Percentiles rank a stretch among this genome's conserved stretches.
Conservation (phyloP, 2,329 filamentous ascomycete species). For the Aaosphaeria arxii region DNA sequence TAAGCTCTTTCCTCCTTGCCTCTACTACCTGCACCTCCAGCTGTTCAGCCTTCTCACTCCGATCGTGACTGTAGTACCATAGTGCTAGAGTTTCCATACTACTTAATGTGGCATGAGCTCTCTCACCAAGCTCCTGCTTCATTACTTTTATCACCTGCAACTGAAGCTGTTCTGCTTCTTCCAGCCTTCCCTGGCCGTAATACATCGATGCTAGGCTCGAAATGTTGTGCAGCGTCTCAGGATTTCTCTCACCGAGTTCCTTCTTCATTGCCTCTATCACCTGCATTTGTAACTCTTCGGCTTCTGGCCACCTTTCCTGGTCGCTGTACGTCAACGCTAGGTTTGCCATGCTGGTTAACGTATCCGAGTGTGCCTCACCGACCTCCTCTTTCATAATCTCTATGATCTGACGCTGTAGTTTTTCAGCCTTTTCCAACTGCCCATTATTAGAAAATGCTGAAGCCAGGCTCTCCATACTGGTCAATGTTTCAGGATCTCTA, state of each 20-base stretch:
- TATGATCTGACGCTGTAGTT: not conserved
- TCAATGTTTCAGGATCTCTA: not conserved
- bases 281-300: not conserved
- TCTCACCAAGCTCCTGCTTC: not conserved
- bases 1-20: not conserved
- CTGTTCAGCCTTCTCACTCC: not conserved
- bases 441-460: not conserved
- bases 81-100: not conserved
- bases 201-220: not conserved
- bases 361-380: slow-evolving; percentile 2
- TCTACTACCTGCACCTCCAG: not conserved
- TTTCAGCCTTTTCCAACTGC: slow-evolving; percentile 1
- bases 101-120: not conserved
- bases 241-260: not conserved
- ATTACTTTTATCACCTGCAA: not conserved
- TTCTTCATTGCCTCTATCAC: not conserved
- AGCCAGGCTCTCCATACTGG: not conserved
- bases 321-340: not conserved
- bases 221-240: not conserved
- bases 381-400: not conserved
- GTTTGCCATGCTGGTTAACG: slow-evolving; percentile 1
- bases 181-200: slow-evolving; percentile 1
- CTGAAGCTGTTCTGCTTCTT: not conserved
- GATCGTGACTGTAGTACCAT: not conserved
- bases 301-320: not conserved